Evolutionary conservation across 495 filamentous ascomycete species (phyloP).

Genomic region (Astrothelium macrocarpum): DNA sequence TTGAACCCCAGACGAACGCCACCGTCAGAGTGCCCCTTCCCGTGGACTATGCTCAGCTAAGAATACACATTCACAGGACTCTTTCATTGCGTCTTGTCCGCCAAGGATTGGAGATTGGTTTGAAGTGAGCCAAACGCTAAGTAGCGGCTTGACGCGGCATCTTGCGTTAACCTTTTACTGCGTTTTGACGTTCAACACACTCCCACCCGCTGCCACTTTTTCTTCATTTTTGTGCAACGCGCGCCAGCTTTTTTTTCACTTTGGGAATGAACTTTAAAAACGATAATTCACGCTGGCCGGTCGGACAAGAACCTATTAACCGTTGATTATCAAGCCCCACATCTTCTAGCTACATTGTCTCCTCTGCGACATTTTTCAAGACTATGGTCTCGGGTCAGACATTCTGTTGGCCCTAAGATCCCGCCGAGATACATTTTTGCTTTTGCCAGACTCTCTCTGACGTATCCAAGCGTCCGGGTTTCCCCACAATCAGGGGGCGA

Average conservation of each 20-base stretch:
- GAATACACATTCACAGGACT: neutral
- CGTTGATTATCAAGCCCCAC: conserved; percentile 14
- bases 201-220: neutral
- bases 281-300: conserved; percentile 28
- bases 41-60: neutral
- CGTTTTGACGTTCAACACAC: neutral
- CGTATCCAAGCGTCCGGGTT: neutral
- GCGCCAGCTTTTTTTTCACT: neutral
- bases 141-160: neutral
- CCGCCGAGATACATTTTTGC: neutral
- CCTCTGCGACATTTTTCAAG: neutral
- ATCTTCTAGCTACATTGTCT: neutral
- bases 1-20: conserved; percentile 2
- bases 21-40: neutral
- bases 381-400: neutral
- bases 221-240: neutral
- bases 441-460: neutral
- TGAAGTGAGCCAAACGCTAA: neutral
- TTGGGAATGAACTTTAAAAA: conserved; percentile 33
- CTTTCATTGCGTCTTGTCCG: neutral
- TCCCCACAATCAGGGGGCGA: neutral
- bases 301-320: conserved; percentile 33
- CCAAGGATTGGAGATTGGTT: neutral
- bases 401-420: neutral
- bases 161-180: neutral